Percentiles rank a stretch among this genome's conserved stretches.
Conservation (phyloP, 1,139 yeast species). For the Magnusiomyces sp. region DNA sequence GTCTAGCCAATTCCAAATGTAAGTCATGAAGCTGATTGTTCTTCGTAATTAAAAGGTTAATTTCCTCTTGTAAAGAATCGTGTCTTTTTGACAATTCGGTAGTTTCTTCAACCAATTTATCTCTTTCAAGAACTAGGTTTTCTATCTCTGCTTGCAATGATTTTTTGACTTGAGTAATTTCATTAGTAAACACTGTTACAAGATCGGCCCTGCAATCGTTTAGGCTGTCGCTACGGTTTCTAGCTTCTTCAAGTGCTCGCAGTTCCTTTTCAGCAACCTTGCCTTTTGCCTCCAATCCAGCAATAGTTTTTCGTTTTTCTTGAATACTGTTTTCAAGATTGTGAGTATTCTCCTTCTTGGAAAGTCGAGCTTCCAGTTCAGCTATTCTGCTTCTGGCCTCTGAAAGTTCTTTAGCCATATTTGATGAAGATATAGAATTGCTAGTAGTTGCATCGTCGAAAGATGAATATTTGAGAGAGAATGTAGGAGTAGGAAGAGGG, state of each 20-base stretch:
- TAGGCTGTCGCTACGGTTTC: conserved; percentile 14
- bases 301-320: conserved; percentile 31
- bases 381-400: conserved; percentile 28
- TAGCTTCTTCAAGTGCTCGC: conserved; percentile 22
- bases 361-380: conserved; percentile 26
- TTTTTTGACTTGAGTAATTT: conserved; percentile 24
- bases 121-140: conserved; percentile 27
- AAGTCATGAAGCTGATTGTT: conserved; percentile 30
- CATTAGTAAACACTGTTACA: conserved; percentile 23
- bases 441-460: too few relatives aligned
- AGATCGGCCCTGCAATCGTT: conserved; percentile 19
- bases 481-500: too few relatives aligned
- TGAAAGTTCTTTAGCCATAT: conserved; percentile 20
- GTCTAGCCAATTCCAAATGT: conserved; percentile 29
- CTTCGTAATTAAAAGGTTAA: conserved; percentile 27
- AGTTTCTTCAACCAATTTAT: conserved; percentile 28
- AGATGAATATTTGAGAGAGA: too few relatives aligned
- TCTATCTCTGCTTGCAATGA: conserved; percentile 30
- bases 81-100: conserved; percentile 22
- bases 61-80: conserved; percentile 26
- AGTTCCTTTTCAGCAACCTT: conserved; percentile 28
- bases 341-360: conserved; percentile 17
- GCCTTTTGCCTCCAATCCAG: conserved; percentile 30
- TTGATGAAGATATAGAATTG: too few relatives aligned
- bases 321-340: conserved; percentile 23